Base-by-base conservation (phyloP, 2,329 filamentous ascomycete species). In the Cladosporium colombiae region DNA sequence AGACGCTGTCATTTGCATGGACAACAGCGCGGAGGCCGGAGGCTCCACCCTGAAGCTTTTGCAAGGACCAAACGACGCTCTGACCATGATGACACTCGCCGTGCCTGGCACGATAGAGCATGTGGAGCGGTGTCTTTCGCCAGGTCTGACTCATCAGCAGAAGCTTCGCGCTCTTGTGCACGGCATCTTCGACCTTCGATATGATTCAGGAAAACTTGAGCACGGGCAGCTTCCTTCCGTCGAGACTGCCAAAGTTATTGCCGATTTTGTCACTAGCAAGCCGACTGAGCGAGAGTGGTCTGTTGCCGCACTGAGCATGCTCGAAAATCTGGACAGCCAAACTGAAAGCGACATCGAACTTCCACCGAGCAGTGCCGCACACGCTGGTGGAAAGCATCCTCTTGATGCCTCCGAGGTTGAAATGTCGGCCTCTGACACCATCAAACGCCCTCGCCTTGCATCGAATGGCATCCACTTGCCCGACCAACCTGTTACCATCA, bases 91-190 rank as follows among this genome's bases (percentile, higher is more conserved):
- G 53, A 21, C 55, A 21, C 69, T 81, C 1, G 77, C 81, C 1
- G 76, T 81, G 35, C 78, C 80, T 1, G 71, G 74, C 44, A 76
- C 80, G 0, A 70, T 81, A 4, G 79, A 81, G 64, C 81, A 83
- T 68, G 77, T 82, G 58, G 77, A 81, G 63, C 74, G 74, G 11
- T 81, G 78, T 59, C 65, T 82, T 5, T 69, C 67, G 6, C n/a
- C 69, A 13, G 65, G 65, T 21, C 53, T 77, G 49, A 67, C 72
- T 5, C 65, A 71, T 16, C 61, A 66, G 8, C 69, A 74, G 7
- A 74, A 74, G 6, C 67, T 79, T 21, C 75, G 77, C 37, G 75
- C 78, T 3, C 73, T 80, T 2, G 59, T 82, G 1, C 76, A 74
- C 21, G 76, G 75, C n/a, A 69, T 79, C 14, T 70, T 73, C 2